phyloP scores from a whole-genome alignment of 106 monocot species.

The Hemerocallis citrina region DNA sequence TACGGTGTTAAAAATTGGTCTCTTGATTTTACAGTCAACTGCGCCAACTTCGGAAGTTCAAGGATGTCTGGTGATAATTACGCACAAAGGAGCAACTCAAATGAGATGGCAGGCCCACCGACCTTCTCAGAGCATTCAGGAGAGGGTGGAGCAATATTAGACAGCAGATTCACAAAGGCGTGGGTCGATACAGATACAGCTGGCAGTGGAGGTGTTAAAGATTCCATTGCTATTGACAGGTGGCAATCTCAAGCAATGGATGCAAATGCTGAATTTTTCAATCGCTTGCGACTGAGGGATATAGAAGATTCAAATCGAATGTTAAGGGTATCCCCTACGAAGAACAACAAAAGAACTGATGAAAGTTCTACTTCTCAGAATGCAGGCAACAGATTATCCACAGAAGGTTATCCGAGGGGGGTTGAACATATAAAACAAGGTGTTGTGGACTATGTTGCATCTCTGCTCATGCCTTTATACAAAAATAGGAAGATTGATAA shows the following conservation, averaged over 20 bases:
- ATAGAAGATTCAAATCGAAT: slow-evolving; percentile 48
- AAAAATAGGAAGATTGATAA: slow-evolving; percentile 81
- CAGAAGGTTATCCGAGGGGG: slow-evolving; percentile 54
- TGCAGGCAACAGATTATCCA: slow-evolving; percentile 44
- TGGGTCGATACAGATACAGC: slow-evolving; percentile 87
- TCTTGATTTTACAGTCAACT: slow-evolving; percentile 55
- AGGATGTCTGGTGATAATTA: slow-evolving; percentile 41
- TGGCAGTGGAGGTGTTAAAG: slow-evolving; percentile 79
- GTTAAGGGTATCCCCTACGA: slow-evolving; percentile 1
- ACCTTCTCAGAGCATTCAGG: slow-evolving; percentile 59
- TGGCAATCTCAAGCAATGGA: slow-evolving; percentile 97
- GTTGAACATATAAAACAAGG: slow-evolving; percentile 74
- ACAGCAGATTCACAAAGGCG: slow-evolving; percentile 65
- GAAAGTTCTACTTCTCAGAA: slow-evolving; percentile 47
- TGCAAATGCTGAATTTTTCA: slow-evolving; percentile 70
- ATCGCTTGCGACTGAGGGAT: slow-evolving; percentile 38
- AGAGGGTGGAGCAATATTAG: slow-evolving; percentile 56
- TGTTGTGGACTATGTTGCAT: slow-evolving; percentile 80
- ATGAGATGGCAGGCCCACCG: slow-evolving; percentile 34
- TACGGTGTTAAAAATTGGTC: slow-evolving; percentile 73
- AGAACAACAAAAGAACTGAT: slow-evolving; percentile 21
- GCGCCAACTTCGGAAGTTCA: slow-evolving; percentile 38
- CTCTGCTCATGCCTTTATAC: slow-evolving; percentile 88
- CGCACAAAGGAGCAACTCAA: slow-evolving; percentile 31
- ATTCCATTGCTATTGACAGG: slow-evolving; percentile 85